Evolutionary conservation across 768 basidiomycete genomes (phyloP).

Genomic region (Mycena vulgaris): DNA sequence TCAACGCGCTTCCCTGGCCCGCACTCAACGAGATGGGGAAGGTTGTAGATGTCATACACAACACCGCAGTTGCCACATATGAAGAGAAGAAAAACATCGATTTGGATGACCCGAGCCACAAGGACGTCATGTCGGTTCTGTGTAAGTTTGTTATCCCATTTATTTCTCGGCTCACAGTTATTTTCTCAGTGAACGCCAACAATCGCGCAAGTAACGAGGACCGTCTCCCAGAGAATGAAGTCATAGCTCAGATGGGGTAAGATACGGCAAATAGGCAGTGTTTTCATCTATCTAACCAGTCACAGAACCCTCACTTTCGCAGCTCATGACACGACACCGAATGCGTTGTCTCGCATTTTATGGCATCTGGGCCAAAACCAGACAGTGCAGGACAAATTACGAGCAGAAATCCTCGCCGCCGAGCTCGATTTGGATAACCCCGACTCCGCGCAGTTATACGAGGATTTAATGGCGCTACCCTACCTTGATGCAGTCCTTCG

Average conservation of each 20-base stretch:
- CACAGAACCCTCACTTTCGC: conserved; percentile 43
- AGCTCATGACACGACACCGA: conserved; percentile 45
- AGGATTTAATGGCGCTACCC: conserved; percentile 39
- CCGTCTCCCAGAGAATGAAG: conserved; percentile 41
- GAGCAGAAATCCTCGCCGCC: conserved; percentile 16
- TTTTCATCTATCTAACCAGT: conserved; percentile 19
- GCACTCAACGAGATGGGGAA: conserved; percentile 40
- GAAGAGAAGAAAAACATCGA: conserved; percentile 46
- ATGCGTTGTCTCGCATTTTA: conserved; percentile 42
- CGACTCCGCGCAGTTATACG: conserved; percentile 34
- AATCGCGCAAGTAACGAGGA: conserved; percentile 37
- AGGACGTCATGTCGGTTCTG: conserved; percentile 53
- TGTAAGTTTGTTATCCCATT: conserved; percentile 41
- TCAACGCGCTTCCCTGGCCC: conserved; percentile 41
- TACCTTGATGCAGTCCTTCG: conserved; percentile 45
- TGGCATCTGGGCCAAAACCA: conserved; percentile 40
- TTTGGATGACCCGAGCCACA: conserved; percentile 46
- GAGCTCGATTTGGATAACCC: conserved; percentile 15
- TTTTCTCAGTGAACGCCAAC: conserved; percentile 41
- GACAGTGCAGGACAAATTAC: conserved; percentile 38
- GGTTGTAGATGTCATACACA: conserved; percentile 48
- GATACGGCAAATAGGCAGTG: background rate
- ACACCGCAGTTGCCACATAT: conserved; percentile 43
- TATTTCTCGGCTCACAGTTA: background rate
- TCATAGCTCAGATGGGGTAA: conserved; percentile 45